Conservation (phyloP, 345 rosid species). For the Angophora floribunda region DNA sequence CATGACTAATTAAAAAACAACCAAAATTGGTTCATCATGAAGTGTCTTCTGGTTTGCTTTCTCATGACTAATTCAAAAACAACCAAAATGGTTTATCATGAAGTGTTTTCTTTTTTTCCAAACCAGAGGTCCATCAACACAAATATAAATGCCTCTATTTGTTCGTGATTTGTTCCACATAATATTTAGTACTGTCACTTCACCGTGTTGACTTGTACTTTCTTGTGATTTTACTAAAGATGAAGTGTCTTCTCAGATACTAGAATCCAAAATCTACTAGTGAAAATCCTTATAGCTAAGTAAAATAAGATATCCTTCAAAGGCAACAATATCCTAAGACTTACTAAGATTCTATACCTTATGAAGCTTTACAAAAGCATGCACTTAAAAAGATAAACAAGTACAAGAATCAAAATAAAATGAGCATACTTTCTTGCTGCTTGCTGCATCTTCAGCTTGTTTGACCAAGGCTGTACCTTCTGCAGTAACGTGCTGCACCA, state of each 20-base stretch:
- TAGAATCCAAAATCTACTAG: not conserved
- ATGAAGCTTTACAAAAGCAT: not conserved
- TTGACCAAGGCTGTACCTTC: conserved; percentile 63
- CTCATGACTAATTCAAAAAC: not conserved
- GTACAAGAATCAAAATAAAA: not conserved
- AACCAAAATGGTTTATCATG: not conserved
- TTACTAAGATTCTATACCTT: not conserved
- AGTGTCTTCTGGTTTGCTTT: not conserved
- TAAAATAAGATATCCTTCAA: not conserved
- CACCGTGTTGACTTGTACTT: not conserved
- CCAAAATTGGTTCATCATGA: not conserved
- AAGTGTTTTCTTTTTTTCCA: not conserved
- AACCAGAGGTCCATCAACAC: not conserved
- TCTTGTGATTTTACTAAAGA: not conserved
- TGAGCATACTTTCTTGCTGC: conserved; percentile 24
- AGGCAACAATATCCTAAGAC: not conserved
- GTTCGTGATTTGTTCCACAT: not conserved
- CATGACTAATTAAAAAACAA: not conserved
- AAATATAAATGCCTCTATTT: not conserved
- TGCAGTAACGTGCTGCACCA: conserved; percentile 49
- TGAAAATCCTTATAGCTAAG: not conserved
- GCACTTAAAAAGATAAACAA: not conserved
- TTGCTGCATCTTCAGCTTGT: conserved; percentile 67
- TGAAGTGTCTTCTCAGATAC: not conserved
- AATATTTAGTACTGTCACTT: not conserved